Base-by-base conservation (phyloP, 352 stramenopile genomes). In the Phytophthora capsici region DNA sequence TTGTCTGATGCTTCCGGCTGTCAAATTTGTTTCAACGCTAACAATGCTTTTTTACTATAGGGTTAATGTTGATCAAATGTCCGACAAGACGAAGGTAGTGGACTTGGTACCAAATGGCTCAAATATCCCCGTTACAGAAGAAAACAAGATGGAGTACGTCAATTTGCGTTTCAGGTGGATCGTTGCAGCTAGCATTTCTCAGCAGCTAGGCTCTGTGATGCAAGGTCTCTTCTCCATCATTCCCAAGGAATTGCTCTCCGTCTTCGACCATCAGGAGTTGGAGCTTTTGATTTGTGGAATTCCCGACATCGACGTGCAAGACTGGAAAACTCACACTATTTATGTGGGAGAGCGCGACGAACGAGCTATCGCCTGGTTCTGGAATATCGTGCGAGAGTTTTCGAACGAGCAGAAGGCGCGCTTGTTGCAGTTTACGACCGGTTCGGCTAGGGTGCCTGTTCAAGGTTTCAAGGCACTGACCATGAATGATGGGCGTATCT, bases 201-300 rank as follows among this genome's bases (percentile, higher is more conserved):
- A 66, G 16, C 83, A 99, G 69, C 92, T 99, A 51, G 97, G 96
- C 41, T 96, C 95, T 26, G 91, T 98, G 60, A 82, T 98, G 28
- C 87, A 98, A 73, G 97, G 97, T 19, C 97, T 99, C 49, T 98
- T 99, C 66, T 97, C 98, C 22, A 91, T 99, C 40, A 96, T 99
- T 22, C 97, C 97, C 28, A 75, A 82, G 40, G 95, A 99, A 67
- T 74, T 99, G 19, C 59, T 93, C 16, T 96, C 93, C 4, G 97
- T 99, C 38, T 99, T 99, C 69, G 98, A 97, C 53, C 91, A 98
- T 47, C 91, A 97, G 63, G 96, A 99, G 71, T 81, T 99, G 26
- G 96, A 99, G 71, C 84, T 99, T 23, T 77, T 99, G 34, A 99
- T 99, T 57, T 99, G 94, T 48, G 97, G 97, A 20, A 94, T 99